Conservation (phyloP, 2,329 filamentous ascomycete genomes). For the Cladosporium sp. region DNA sequence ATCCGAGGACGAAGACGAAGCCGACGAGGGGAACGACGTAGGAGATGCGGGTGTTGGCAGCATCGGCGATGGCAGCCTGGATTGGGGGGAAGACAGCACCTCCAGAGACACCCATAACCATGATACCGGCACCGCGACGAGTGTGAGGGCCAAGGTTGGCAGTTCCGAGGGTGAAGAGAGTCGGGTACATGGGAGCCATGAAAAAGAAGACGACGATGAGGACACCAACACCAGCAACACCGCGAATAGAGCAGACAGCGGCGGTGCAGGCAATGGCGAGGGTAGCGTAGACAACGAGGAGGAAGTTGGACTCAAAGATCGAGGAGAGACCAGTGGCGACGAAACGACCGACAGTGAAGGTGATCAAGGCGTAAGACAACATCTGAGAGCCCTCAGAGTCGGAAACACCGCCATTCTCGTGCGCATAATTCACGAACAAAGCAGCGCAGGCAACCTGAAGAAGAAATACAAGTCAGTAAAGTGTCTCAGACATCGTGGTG, state of each 20-base stretch:
- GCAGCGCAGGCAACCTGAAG: slow-evolving; percentile 37
- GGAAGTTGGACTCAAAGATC: slow-evolving; percentile 41
- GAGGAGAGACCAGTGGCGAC: slow-evolving; percentile 41
- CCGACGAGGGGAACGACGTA: slow-evolving; percentile 50
- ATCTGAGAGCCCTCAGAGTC: slow-evolving; percentile 39
- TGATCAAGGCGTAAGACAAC: slow-evolving; percentile 43
- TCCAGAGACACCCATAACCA: slow-evolving; percentile 43
- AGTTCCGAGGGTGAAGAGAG: slow-evolving; percentile 45
- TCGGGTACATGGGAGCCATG: slow-evolving; percentile 42
- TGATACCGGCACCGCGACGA: slow-evolving; percentile 44
- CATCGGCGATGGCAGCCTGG: slow-evolving; percentile 44
- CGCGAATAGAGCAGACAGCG: slow-evolving; percentile 37
- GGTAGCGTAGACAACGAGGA: slow-evolving; percentile 39
- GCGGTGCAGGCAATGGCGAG: slow-evolving; percentile 40
- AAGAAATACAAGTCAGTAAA: no score
- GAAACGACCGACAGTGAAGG: slow-evolving; percentile 45
- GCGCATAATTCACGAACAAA: slow-evolving; percentile 46
- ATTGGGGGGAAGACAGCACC: slow-evolving; percentile 42
- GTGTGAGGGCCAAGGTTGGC: slow-evolving; percentile 44
- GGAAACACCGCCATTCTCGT: slow-evolving; percentile 37
- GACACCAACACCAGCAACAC: slow-evolving; percentile 37
- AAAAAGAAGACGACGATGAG: slow-evolving; percentile 44
- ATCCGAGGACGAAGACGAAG: slow-evolving; percentile 45
- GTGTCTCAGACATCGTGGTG: no score
- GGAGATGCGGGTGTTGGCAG: slow-evolving; percentile 44